Conservation (phyloP, 495 filamentous ascomycete genomes). For the Peziza echinospora region DNA sequence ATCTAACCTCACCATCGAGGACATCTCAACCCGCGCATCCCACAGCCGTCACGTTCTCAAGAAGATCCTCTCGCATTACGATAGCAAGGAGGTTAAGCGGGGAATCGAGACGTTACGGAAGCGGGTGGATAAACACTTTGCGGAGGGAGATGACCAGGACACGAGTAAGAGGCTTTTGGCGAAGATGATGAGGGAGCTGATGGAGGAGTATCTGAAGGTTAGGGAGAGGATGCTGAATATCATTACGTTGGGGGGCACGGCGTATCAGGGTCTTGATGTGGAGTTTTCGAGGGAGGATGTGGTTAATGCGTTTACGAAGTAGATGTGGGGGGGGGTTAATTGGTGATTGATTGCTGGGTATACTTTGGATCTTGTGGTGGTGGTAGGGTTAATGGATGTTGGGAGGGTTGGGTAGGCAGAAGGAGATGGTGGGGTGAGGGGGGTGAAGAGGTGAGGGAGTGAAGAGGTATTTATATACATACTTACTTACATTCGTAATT, state of each 20-base stretch:
- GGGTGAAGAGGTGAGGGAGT: too few relatives aligned
- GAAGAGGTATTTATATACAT: too few relatives aligned
- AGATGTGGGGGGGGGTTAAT: too few relatives aligned
- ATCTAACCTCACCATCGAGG: slow-evolving; percentile 11
- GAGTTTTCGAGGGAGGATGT: slow-evolving; percentile 41
- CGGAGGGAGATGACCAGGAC: slow-evolving; percentile 52
- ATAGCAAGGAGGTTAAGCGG: slow-evolving; percentile 58
- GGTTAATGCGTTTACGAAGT: slow-evolving; percentile 29
- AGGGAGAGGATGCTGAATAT: slow-evolving; percentile 48
- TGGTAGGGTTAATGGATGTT: too few relatives aligned
- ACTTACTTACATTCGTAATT: too few relatives aligned
- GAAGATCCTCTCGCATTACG: slow-evolving; percentile 59
- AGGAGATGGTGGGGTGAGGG: too few relatives aligned
- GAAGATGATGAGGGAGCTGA: slow-evolving; percentile 62
- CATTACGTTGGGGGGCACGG: slow-evolving; percentile 39
- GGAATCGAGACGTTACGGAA: slow-evolving; percentile 72
- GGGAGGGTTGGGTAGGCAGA: too few relatives aligned
- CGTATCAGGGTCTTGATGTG: slow-evolving; percentile 31
- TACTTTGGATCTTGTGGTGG: too few relatives aligned
- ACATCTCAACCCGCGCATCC: slow-evolving; percentile 49
- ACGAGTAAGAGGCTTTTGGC: slow-evolving; percentile 46
- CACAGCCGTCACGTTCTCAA: slow-evolving; percentile 63
- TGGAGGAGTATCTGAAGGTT: slow-evolving; percentile 51
- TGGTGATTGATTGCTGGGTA: too few relatives aligned
- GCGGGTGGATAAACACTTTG: slow-evolving; percentile 90